Base-by-base conservation (phyloP, 2,329 filamentous ascomycete species). In the Hypoxylon sp. region DNA sequence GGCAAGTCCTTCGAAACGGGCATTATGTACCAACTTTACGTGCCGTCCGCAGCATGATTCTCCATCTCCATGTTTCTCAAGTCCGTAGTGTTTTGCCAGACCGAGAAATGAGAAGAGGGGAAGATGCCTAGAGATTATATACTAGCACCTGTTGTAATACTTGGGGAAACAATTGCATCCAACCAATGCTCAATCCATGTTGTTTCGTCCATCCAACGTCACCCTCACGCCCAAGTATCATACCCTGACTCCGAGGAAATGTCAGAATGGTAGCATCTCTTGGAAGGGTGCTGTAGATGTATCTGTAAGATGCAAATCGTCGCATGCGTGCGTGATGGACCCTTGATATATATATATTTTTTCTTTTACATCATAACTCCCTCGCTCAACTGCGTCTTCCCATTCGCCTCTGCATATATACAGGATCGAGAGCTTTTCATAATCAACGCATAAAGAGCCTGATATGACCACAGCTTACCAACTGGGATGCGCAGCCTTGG, bases 171-270 rank as follows among this genome's bases (percentile, higher is more conserved):
- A 30, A 59, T 14, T 21, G 23, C 49, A 50, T 63, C 36, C 46
- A 49, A 57, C 63, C 30, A 36, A 61, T 65, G 49, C 25, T 53
- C 38, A 63, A 65, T 60, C 53, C 46, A 48, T 55, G 23, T 11
- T 60, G 48, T 57, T 60, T 58, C 49, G 65, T 65, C 65, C 58
- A 65, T 63, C 57, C 45, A 65, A 60, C 61, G 68, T 70, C 65
- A 70, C 38, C 14, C 19, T 68, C 53, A 60, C 52, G 38, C 53
- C 45, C 36, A 45, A 21, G 10, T 43, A 21, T 23, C 17, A 49
- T 49, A 34, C 50, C 45, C 7, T 51, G 57, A 23, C 38, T 60
- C 60, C 62, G 58, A 60, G 57, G 57, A 68, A 59, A 60, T 68
- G 45, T 65, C 10, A 21, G 14, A 28, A 57, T 38, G 45, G 43